Evolutionary conservation across 1,139 yeast genomes (phyloP).

Genomic region (Magnusiomyces fungicola): DNA sequence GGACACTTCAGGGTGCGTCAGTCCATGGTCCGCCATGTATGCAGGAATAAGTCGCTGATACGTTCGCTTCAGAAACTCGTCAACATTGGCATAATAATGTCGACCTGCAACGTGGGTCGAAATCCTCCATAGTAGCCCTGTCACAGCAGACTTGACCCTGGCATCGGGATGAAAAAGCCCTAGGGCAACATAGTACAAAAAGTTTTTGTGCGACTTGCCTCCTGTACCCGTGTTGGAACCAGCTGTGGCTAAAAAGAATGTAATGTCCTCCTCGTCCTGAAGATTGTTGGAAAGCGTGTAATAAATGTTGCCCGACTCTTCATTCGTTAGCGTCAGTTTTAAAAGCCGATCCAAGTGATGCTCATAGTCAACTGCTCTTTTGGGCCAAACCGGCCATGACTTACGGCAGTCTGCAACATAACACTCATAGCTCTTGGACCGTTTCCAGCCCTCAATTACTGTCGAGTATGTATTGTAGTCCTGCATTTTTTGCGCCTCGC

Average conservation of each 20-base stretch:
- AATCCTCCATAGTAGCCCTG: constrained; percentile 27
- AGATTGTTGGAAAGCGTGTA: constrained; percentile 25
- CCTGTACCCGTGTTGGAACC: constrained; percentile 17
- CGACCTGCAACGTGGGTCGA: constrained; percentile 31
- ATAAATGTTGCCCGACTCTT: constrained; percentile 28
- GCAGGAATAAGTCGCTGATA: constrained; percentile 21
- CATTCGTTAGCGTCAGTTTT: constrained; percentile 23
- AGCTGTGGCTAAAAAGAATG: constrained; percentile 27
- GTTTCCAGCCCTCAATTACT: constrained; percentile 33
- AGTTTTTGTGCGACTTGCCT: constrained; percentile 25
- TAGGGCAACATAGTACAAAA: constrained; percentile 28
- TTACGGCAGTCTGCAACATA: constrained; percentile 23
- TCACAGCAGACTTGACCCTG: constrained; percentile 26
- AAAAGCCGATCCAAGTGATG: constrained; percentile 30
- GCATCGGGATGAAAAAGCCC: constrained; percentile 33
- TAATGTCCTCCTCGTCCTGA: constrained; percentile 29
- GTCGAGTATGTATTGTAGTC: constrained; percentile 27
- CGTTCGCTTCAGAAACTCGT: constrained; percentile 28
- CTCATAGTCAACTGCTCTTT: constrained; percentile 28
- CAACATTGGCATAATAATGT: constrained; percentile 24
- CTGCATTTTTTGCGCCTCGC: constrained; percentile 22
- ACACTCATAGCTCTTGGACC: constrained; percentile 26
- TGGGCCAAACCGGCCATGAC: constrained; percentile 23
- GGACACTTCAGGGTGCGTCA: neutral
- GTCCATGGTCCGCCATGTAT: neutral